Conservation (phyloP, 2,329 filamentous ascomycete genomes). For the Colletotrichum sansevieriae region DNA sequence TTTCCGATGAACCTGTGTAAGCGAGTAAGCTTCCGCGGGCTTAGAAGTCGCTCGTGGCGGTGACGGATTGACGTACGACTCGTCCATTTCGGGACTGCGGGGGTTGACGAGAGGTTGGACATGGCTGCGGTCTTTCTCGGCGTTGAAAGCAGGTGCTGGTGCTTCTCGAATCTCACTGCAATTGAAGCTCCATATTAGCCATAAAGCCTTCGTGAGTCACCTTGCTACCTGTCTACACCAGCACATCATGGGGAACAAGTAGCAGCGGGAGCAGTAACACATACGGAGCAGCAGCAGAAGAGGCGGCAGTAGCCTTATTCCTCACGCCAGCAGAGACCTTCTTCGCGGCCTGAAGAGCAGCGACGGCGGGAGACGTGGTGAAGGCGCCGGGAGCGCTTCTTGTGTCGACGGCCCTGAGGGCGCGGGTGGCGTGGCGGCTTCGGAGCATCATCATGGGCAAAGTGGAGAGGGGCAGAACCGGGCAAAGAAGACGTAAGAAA, state of each 20-base stretch:
- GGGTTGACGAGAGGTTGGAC: constrained; percentile 77
- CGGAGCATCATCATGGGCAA: constrained; percentile 59
- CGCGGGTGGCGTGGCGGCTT: constrained; percentile 60
- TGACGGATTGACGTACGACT: constrained; percentile 72
- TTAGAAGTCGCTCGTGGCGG: constrained; percentile 37
- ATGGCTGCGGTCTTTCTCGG: constrained; percentile 65
- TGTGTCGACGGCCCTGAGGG: constrained; percentile 59
- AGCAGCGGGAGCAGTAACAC: constrained; percentile 46
- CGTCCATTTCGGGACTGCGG: constrained; percentile 76
- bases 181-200: constrained; percentile 44
- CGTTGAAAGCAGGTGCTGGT: constrained; percentile 74
- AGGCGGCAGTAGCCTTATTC: constrained; percentile 63
- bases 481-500: constrained; percentile 14
- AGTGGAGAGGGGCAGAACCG: constrained; percentile 34
- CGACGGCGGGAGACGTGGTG: constrained; percentile 54
- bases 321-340: constrained; percentile 58
- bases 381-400: constrained; percentile 54
- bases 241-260: background rate
- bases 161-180: constrained; percentile 67
- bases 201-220: constrained; percentile 33
- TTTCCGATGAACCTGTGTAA: constrained; percentile 84
- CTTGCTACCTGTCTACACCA: background rate
- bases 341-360: constrained; percentile 53
- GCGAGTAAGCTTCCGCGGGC: constrained; percentile 27
- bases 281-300: constrained; percentile 66